phyloP scores from a whole-genome alignment of 2,329 filamentous ascomycete genomes.

The Bipolaris zeicola region DNA sequence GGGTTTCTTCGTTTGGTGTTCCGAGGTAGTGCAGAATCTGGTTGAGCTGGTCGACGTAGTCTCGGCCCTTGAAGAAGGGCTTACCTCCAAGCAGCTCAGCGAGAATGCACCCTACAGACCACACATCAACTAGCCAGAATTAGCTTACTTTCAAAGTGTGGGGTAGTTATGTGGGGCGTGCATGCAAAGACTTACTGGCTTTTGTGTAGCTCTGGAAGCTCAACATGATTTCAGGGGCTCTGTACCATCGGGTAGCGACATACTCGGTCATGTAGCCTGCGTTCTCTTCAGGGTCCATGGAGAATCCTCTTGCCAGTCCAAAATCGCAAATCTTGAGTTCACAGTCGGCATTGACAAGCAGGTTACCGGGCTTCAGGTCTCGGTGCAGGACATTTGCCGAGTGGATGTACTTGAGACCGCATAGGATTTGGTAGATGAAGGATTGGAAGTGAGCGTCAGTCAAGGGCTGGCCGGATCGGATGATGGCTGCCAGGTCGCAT shows the following conservation, averaged over 20 bases:
- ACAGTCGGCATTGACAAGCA: constrained; percentile 98
- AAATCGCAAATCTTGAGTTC: constrained; percentile 99
- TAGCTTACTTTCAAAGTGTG: constrained; percentile 22
- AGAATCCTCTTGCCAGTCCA: constrained; percentile 93
- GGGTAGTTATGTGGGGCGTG: constrained; percentile 8
- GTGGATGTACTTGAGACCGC: constrained; percentile 98
- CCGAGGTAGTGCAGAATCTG: constrained; percentile 98
- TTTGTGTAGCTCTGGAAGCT: constrained; percentile 99
- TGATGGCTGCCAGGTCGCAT: constrained; percentile 96
- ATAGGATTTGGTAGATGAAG: constrained; percentile 99
- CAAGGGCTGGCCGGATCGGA: constrained; percentile 92
- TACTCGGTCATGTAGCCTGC: constrained; percentile 99
- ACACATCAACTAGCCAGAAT: constrained; percentile 79
- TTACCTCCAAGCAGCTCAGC: constrained; percentile 94
- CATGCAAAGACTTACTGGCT: constrained; percentile 66
- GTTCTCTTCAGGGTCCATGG: constrained; percentile 95
- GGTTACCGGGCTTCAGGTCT: constrained; percentile 94
- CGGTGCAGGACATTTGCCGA: constrained; percentile 97
- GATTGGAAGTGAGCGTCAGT: constrained; percentile 99
- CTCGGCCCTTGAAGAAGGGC: constrained; percentile 98
- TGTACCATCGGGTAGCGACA: constrained; percentile 97
- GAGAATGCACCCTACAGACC: constrained; percentile 98
- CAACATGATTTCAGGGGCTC: constrained; percentile 98
- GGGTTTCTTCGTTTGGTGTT: constrained; percentile 92
- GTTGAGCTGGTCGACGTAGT: constrained; percentile 99